Evolutionary conservation across 345 rosid genomes (phyloP).

Genomic region (Salix exigua): DNA sequence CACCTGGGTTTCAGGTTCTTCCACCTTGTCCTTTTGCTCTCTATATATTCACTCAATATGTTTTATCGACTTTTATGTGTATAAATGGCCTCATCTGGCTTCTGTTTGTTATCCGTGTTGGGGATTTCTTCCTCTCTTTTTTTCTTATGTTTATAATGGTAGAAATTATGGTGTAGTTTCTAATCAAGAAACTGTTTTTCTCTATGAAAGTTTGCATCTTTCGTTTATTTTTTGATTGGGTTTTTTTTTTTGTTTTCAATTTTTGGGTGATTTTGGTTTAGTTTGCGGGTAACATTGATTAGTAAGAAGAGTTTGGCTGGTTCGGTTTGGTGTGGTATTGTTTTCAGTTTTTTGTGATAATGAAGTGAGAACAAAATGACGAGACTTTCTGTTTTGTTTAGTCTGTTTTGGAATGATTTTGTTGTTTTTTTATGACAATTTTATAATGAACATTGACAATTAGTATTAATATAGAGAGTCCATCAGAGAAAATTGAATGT

Average conservation of each 20-base stretch:
- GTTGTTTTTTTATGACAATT: neutral
- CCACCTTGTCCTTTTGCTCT: neutral
- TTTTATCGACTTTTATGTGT: neutral
- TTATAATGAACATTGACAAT: neutral
- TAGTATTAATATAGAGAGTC: neutral
- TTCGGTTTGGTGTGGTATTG: neutral
- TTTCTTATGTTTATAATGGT: neutral
- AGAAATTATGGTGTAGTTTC: neutral
- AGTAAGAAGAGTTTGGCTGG: neutral
- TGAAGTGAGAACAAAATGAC: neutral
- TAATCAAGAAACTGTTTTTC: neutral
- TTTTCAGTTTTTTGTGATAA: too few species aligned
- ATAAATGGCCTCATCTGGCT: neutral
- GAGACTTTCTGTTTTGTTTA: neutral
- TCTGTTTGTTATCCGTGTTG: neutral
- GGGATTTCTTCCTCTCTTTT: neutral
- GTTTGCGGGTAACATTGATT: neutral
- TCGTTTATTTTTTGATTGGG: neutral
- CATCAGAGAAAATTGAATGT: neutral
- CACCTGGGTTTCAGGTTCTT: constrained; percentile 11
- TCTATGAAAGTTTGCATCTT: neutral
- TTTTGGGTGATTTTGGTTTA: neutral
- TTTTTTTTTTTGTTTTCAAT: neutral
- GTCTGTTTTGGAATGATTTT: neutral
- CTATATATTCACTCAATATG: too few species aligned